A percentile compares a stretch with the other conserved stretches of the same genome.
Conservation (phyloP, 208 protist genomes). For the Leishmania mexicana region DNA sequence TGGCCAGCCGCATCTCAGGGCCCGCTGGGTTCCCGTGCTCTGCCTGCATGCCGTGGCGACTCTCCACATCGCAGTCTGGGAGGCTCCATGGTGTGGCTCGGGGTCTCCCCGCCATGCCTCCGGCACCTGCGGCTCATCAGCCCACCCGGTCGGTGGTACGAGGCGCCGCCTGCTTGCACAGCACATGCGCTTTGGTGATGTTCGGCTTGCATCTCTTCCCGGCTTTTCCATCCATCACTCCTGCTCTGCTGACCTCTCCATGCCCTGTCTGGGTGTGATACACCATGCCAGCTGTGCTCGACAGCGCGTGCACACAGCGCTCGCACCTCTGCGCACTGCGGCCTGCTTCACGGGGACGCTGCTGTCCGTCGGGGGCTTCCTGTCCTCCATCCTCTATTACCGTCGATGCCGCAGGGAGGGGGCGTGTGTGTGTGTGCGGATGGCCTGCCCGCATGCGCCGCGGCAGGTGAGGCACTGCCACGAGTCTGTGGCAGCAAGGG, state of each 20-base stretch:
- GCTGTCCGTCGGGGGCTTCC: neutral
- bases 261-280: neutral
- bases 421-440: neutral
- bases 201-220: neutral
- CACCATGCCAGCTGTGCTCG: neutral
- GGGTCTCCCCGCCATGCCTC: neutral
- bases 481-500: neutral
- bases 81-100: neutral
- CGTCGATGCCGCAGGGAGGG: neutral
- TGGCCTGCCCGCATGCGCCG: neutral
- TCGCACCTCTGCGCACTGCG: neutral
- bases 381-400: neutral
- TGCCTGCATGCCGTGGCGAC: neutral
- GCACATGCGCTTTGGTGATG: neutral
- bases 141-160: neutral
- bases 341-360: too few relatives aligned
- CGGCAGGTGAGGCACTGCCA: neutral
- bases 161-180: neutral
- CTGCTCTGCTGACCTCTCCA: slow-evolving; percentile 8
- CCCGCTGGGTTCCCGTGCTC: neutral
- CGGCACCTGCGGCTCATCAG: neutral
- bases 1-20: neutral
- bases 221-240: neutral
- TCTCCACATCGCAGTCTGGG: neutral
- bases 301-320: neutral